Evolutionary conservation across 768 basidiomycete genomes (phyloP), one percentile per base, ranked within the genome.

Genomic region (Tulasnella sp.): DNA sequence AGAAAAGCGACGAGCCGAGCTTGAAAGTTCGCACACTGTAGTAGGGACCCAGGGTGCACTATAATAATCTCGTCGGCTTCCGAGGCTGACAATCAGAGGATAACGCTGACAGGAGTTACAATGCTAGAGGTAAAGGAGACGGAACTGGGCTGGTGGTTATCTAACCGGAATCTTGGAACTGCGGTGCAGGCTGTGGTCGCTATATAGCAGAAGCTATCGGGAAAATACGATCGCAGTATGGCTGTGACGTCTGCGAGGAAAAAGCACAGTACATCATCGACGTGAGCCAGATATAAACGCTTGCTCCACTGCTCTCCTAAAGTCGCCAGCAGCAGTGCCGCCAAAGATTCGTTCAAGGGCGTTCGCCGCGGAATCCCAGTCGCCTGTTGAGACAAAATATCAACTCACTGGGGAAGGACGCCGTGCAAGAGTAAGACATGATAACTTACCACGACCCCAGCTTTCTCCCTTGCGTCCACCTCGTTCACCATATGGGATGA

Each of bases 401-500:
- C 34, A 38, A 15, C 34, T 38, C n/a, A n/a, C n/a, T n/a, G n/a
- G n/a, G n/a, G 34, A 5, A 38, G 34, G 34, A 38, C 15, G 34
- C 34, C 34, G 34, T 38, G 34, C 34, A 38, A 5, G 34, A 38
- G 34, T 38, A 15, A 38, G 15, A 38, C 34, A 38, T 7, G 34
- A 38, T 15, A 38, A 5, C 15, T 7, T 38, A 53, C 75, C 72
- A 48, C 78, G 73, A 11, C 83, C 75, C 86, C 86, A 91, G 63
- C 89, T 85, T 66, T 81, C 78, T 1, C 88, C 88, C n/a, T 78
- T 71, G 48, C 85, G 77, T 15, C 79, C 78, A 0, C 84, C 85
- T 27, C 61, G 70, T 41, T 64, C 44, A 41, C 63, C 64, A 17
- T 51, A 56, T 34, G 63, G 48, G 13, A 51, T 56, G 23, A 65